These are phyloP conservation scores for Pythium scleroteichum DNA, from an alignment of 352 stramenopile genomes.

Conservation along the genomic window DNA sequence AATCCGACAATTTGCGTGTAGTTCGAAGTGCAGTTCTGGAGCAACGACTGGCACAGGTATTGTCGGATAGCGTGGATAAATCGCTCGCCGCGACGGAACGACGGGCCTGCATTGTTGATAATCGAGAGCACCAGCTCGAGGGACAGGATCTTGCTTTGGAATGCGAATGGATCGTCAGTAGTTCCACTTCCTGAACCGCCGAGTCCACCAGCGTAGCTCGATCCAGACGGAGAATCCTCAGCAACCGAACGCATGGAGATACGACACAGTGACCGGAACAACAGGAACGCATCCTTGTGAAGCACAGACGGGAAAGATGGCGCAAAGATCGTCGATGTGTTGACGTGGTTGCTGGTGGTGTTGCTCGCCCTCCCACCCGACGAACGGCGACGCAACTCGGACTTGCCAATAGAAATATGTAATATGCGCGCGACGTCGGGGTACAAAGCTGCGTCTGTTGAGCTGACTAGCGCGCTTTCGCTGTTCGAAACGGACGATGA, in stretches of 20 bases:
- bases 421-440: constrained; percentile 46
- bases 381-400: background rate
- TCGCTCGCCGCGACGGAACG: constrained; percentile 93
- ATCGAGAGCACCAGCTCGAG: constrained; percentile 97
- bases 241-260: constrained; percentile 91
- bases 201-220: constrained; percentile 25
- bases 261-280: constrained; percentile 97
- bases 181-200: constrained; percentile 35
- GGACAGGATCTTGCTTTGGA: constrained; percentile 97
- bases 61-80: constrained; percentile 97
- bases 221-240: constrained; percentile 79
- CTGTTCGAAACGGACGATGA: constrained; percentile 21
- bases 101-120: constrained; percentile 95
- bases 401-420: constrained; percentile 23
- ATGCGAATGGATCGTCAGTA: constrained; percentile 90
- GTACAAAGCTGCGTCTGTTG: constrained; percentile 36
- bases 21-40: constrained; percentile 99
- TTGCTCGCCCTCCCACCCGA: background rate
- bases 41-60: constrained; percentile 96
- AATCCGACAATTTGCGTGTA: constrained; percentile 96
- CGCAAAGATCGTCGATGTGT: constrained; percentile 41
- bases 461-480: constrained; percentile 1
- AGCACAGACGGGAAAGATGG: constrained; percentile 94
- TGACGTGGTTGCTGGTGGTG: constrained; percentile 20
- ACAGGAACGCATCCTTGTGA: constrained; percentile 97